Evolutionary conservation across 495 filamentous ascomycete genomes (phyloP), one percentile per base, ranked within the genome.

Genomic region (Penicillium simplicissimum): DNA sequence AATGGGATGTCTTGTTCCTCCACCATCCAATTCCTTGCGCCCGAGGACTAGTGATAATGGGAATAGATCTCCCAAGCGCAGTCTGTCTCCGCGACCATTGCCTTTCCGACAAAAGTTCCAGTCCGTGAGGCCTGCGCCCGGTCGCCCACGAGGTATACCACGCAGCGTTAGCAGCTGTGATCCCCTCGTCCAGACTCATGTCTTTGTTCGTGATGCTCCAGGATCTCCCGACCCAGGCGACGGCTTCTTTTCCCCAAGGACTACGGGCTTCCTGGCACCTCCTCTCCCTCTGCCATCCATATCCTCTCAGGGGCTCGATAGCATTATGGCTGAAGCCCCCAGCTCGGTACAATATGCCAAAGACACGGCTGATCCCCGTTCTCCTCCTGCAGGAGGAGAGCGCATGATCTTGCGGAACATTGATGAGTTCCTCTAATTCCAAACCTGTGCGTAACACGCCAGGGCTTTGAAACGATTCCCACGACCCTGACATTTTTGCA

Each of bases 341-440:
- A 54, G 51, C 25, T 34, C 57, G 17, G 67, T 71, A 15, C 57
- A 69, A 15, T 77, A 78, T 60, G 72, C 65, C 10, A 37, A 67
- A 3, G 57, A 71, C 53, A 69, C 74, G 43, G 69, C 72, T 3
- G 81, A 84, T 68, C 81, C 81, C 2, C 74, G 81, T 60, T 83
- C 81, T 15, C 81, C 81, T 43, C 76, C 76, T 14, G 70, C 71
- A 33, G 76, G 75, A 43, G 74, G 74, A 10, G 81, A 82, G 62
- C 72, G 76, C 19, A 65, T 81, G 54, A 82, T 83, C 57, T 79
- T 81, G 73, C 79, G 81, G 70, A 83, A 72, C 62, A 84, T 84
- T 66, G 80, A 81, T 65, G 81, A 83, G 67, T 77, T 84, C 69
- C 66, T 81, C 54, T 81, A 73, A 77, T 72, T 62, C 59, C 67